Conservation (phyloP, 148 eudicot genomes). For the Rhododendron griersonianum region DNA sequence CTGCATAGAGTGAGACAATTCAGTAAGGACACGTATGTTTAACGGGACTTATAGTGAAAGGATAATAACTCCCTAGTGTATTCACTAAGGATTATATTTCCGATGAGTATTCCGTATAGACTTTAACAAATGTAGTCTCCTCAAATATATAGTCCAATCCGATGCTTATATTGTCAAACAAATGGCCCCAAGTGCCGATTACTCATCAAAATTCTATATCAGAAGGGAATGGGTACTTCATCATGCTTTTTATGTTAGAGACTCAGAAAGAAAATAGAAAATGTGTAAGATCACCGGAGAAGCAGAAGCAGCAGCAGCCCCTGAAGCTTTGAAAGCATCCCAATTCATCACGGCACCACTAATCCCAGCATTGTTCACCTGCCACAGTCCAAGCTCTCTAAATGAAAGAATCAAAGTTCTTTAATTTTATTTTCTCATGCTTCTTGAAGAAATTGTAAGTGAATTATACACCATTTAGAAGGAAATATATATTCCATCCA, state of each 20-base stretch:
- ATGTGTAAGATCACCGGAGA: background rate
- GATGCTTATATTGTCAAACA: background rate
- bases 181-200: background rate
- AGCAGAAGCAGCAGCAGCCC: background rate
- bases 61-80: background rate
- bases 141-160: background rate
- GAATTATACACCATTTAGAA: background rate
- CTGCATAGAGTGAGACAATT: slow-evolving; percentile 4
- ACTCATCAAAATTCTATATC: background rate
- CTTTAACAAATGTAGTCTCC: background rate
- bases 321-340: background rate
- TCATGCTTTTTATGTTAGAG: background rate
- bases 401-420: background rate
- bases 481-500: background rate
- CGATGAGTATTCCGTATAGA: background rate
- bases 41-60: background rate
- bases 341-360: background rate
- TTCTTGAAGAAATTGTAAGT: background rate
- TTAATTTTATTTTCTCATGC: background rate
- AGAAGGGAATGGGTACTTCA: background rate
- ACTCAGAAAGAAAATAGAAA: background rate
- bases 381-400: background rate
- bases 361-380: slow-evolving; percentile 2
- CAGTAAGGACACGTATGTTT: background rate
- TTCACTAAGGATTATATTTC: background rate